phyloP scores from a whole-genome alignment of 768 basidiomycete genomes.

The Wakefieldia striispora region DNA sequence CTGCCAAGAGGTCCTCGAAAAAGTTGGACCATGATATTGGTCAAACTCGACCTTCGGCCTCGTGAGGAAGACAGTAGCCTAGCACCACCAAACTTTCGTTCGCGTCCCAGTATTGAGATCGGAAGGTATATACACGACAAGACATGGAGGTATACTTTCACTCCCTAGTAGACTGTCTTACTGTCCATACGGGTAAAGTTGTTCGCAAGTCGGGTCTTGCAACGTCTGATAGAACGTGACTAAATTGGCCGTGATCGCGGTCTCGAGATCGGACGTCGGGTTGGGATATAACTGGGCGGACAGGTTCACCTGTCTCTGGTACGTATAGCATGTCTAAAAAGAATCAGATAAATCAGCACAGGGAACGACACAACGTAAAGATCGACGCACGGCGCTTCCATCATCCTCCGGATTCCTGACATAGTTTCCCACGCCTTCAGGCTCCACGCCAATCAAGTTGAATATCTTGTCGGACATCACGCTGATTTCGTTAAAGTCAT shows the following conservation, averaged over 20 bases:
- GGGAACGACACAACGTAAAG: neutral
- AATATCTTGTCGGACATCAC: constrained; percentile 1
- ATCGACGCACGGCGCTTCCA: constrained; percentile 13
- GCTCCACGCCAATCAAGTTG: neutral
- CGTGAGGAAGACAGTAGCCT: too few relatives aligned
- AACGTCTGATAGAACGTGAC: constrained; percentile 14
- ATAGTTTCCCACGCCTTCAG: constrained; percentile 18
- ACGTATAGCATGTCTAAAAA: constrained; percentile 17
- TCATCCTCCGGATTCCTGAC: constrained; percentile 11
- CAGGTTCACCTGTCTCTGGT: constrained; percentile 22
- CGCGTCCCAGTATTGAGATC: too few relatives aligned
- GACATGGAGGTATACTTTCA: too few relatives aligned
- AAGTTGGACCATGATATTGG: too few relatives aligned
- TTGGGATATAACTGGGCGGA: constrained; percentile 20
- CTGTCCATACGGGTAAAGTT: constrained; percentile 19
- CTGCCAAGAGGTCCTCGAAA: too few relatives aligned
- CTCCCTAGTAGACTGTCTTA: neutral
- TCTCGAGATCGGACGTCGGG: constrained; percentile 15
- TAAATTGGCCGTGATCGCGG: constrained; percentile 24
- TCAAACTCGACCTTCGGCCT: too few relatives aligned
- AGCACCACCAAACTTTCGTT: too few relatives aligned
- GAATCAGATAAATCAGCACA: neutral
- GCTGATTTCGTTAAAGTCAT: constrained; percentile 5
- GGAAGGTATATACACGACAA: too few relatives aligned
- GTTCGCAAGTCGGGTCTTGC: constrained; percentile 9